phyloP scores from a whole-genome alignment of 2,329 filamentous ascomycete genomes.

The Aspergillus brasiliensis region DNA sequence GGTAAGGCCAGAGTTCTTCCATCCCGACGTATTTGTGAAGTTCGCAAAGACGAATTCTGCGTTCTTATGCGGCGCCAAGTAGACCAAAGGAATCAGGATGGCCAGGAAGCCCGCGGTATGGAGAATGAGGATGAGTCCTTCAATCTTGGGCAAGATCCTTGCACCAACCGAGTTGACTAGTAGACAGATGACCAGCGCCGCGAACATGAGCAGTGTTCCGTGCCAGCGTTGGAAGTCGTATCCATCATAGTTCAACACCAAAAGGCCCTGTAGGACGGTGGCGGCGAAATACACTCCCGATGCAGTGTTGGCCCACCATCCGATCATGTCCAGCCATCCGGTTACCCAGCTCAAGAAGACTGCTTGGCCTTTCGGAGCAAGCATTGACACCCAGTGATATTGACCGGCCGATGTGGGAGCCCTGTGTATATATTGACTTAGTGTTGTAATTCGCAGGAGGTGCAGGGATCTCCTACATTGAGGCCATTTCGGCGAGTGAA shows the following conservation, averaged over 20 bases:
- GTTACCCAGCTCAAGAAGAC: constrained; percentile 44
- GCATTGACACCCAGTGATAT: constrained; percentile 46
- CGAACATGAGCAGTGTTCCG: constrained; percentile 52
- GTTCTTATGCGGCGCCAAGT: constrained; percentile 44
- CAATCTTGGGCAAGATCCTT: constrained; percentile 49
- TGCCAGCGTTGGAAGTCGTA: constrained; percentile 51
- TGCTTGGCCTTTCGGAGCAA: constrained; percentile 36
- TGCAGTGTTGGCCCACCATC: constrained; percentile 6
- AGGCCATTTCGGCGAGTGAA: constrained; percentile 35
- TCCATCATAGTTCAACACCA: constrained; percentile 38
- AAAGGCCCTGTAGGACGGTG: constrained; percentile 40
- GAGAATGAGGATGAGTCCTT: constrained; percentile 52
- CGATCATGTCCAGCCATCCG: constrained; percentile 21
- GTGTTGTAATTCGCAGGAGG: no score
- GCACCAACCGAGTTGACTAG: constrained; percentile 49
- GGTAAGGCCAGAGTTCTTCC: neutral
- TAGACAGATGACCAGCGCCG: constrained; percentile 41
- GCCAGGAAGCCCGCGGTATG: constrained; percentile 58
- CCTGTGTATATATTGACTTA: constrained; percentile 18
- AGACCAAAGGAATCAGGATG: constrained; percentile 51
- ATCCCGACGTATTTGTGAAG: neutral
- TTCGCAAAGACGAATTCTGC: constrained; percentile 18
- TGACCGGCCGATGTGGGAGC: constrained; percentile 40
- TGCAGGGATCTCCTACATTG: constrained; percentile 26
- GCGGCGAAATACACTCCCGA: neutral